These are phyloP conservation scores for Daldinia sp. DNA, from an alignment of 2,329 filamentous ascomycete genomes.

Conservation along the genomic window DNA sequence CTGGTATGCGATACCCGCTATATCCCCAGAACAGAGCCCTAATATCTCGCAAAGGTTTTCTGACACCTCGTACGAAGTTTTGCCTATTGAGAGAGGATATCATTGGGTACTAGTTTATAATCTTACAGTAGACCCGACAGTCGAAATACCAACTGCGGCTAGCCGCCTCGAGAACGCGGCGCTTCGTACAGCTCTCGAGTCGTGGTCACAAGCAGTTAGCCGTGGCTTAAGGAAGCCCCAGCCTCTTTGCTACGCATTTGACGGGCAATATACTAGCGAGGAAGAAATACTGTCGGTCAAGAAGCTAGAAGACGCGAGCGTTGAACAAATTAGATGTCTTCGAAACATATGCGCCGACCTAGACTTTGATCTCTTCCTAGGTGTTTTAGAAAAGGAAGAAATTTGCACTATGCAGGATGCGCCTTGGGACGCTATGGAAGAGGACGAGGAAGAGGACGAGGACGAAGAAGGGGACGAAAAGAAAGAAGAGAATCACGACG, in stretches of 20 bases:
- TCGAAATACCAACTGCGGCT: slow-evolving; percentile 36
- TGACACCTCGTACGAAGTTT: slow-evolving; percentile 61
- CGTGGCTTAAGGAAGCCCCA: slow-evolving; percentile 18
- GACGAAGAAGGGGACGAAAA: neutral
- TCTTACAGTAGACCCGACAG: slow-evolving; percentile 45
- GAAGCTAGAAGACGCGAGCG: slow-evolving; percentile 44
- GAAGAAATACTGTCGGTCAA: slow-evolving; percentile 41
- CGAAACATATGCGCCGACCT: slow-evolving; percentile 38
- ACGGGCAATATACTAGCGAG: slow-evolving; percentile 48
- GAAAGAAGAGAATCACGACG: no score
- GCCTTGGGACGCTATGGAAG: no score
- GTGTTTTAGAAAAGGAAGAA: slow-evolving; percentile 45
- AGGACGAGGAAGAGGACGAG: neutral
- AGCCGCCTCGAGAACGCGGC: slow-evolving; percentile 1
- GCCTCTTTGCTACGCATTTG: slow-evolving; percentile 45
- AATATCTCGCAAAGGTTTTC: slow-evolving; percentile 53
- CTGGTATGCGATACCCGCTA: slow-evolving; percentile 32
- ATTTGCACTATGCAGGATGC: slow-evolving; percentile 22
- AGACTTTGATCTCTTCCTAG: slow-evolving; percentile 47
- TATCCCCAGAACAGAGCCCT: neutral
- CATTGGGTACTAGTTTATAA: slow-evolving; percentile 63
- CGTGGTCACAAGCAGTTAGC: slow-evolving; percentile 40
- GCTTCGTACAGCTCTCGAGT: slow-evolving; percentile 38
- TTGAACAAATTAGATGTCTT: slow-evolving; percentile 40
- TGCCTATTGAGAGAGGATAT: slow-evolving; percentile 56